Conservation (phyloP, 1,284 basidiomycete genomes). For the Erythrobasidium hasegawianum region DNA sequence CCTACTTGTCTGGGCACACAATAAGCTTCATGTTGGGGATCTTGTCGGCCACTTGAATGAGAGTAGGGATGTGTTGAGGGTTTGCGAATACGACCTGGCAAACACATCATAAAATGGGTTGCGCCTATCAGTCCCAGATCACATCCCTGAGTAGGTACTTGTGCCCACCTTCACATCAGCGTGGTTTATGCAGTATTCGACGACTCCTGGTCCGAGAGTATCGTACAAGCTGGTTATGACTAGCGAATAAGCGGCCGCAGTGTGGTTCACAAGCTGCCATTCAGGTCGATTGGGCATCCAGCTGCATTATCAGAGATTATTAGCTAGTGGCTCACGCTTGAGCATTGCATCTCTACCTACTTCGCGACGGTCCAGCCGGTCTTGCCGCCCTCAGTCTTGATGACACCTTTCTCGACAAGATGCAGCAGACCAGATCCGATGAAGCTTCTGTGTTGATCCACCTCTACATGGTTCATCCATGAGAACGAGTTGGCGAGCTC, state of each 20-base stretch:
- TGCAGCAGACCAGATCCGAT: conserved; percentile 64
- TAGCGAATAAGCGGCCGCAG: conserved; percentile 72
- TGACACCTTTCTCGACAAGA: conserved; percentile 84
- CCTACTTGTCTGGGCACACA: conserved; percentile 67
- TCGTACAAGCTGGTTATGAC: conserved; percentile 87
- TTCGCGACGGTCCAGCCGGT: conserved; percentile 42
- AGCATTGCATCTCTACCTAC: too few relatives aligned
- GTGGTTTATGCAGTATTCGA: conserved; percentile 69
- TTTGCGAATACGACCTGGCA: conserved; percentile 65
- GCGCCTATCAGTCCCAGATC: background rate
- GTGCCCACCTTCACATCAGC: conserved; percentile 59
- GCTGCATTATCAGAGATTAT: background rate
- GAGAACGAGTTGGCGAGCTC: conserved; percentile 40
- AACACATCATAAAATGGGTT: background rate
- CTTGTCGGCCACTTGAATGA: conserved; percentile 65
- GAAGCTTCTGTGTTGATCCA: conserved; percentile 37
- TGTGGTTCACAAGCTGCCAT: conserved; percentile 85
- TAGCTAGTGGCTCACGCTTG: too few relatives aligned
- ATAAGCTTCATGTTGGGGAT: conserved; percentile 69
- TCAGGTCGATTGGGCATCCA: conserved; percentile 54
- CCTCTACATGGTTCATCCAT: conserved; percentile 40
- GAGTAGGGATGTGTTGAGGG: conserved; percentile 65
- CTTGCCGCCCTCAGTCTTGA: conserved; percentile 34
- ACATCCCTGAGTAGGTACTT: too few relatives aligned
- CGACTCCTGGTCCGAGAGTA: conserved; percentile 71